Conservation (phyloP, 768 basidiomycete species). For the Gautieria morchelliformis region DNA sequence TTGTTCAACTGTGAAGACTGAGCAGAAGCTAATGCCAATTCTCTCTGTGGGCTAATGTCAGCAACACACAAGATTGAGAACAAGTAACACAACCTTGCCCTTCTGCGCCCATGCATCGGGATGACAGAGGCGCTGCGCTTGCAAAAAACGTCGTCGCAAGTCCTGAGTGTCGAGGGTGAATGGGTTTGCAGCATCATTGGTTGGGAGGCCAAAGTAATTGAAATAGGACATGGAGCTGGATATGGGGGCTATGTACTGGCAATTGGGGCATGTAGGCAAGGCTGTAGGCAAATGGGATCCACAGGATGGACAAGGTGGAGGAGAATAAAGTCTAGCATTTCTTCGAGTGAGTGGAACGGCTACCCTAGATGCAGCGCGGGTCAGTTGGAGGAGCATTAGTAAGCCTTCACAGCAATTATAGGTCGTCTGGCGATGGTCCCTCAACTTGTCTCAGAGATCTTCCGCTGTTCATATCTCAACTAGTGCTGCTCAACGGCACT, state of each 20-base stretch:
- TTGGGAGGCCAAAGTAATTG: conserved; percentile 56
- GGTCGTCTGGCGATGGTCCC: no score
- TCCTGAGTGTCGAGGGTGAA: conserved; percentile 55
- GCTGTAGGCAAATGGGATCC: conserved; percentile 45
- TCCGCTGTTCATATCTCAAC: no score
- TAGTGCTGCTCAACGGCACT: no score
- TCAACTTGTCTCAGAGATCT: no score
- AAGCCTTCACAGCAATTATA: no score
- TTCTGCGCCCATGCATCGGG: conserved; percentile 77
- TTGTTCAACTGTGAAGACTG: conserved; percentile 72
- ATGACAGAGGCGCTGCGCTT: conserved; percentile 70
- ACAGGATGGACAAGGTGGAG: conserved; percentile 52
- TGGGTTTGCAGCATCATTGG: conserved; percentile 43
- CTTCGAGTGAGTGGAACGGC: background rate
- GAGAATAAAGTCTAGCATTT: background rate
- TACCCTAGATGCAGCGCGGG: background rate
- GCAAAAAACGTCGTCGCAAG: conserved; percentile 57
- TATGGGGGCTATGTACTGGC: conserved; percentile 55
- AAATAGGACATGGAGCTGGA: conserved; percentile 50
- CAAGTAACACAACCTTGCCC: conserved; percentile 35
- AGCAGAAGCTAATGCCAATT: conserved; percentile 49
- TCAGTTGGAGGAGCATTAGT: background rate
- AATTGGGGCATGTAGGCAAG: conserved; percentile 68
- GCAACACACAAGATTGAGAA: background rate
- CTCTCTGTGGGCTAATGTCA: conserved; percentile 28